These are phyloP conservation scores for Penicillium sp. DNA, from an alignment of 2,329 filamentous ascomycete species.

Conservation along the genomic window DNA sequence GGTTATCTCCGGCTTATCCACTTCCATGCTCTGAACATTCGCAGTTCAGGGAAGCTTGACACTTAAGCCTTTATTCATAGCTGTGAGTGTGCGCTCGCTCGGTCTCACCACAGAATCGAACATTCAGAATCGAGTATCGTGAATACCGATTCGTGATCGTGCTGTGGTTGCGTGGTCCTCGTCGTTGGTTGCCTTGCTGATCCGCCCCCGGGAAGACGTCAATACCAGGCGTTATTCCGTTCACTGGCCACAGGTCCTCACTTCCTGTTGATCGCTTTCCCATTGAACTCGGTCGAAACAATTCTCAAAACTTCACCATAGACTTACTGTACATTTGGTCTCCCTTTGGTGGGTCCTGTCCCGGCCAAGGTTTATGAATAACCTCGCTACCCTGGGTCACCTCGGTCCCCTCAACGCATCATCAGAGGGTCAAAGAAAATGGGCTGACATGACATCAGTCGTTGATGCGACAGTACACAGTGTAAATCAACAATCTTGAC, in stretches of 20 bases:
- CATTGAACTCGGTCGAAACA: neutral
- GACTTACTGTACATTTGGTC: conserved; percentile 9
- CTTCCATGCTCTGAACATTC: conserved; percentile 12
- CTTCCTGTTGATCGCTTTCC: conserved; percentile 10
- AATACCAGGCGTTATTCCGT: conserved; percentile 10
- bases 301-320: neutral
- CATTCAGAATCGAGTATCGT: neutral
- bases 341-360: conserved; percentile 20
- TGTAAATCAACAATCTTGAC: conserved; percentile 8
- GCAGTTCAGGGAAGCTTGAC: conserved; percentile 3
- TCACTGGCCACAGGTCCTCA: conserved; percentile 22
- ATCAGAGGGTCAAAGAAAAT: neutral
- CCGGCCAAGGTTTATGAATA: conserved; percentile 20
- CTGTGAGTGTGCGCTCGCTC: neutral
- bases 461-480: conserved; percentile 17
- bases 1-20: conserved; percentile 32
- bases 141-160: neutral
- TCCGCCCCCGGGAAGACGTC: conserved; percentile 6
- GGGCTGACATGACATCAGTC: conserved; percentile 29
- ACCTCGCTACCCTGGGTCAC: conserved; percentile 22
- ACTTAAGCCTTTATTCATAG: neutral
- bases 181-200: conserved; percentile 15
- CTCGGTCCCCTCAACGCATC: conserved; percentile 11
- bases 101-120: neutral
- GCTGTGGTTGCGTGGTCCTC: too few relatives aligned